phyloP scores from a whole-genome alignment of 768 basidiomycete species.

The Tricholoma saponaceum region DNA sequence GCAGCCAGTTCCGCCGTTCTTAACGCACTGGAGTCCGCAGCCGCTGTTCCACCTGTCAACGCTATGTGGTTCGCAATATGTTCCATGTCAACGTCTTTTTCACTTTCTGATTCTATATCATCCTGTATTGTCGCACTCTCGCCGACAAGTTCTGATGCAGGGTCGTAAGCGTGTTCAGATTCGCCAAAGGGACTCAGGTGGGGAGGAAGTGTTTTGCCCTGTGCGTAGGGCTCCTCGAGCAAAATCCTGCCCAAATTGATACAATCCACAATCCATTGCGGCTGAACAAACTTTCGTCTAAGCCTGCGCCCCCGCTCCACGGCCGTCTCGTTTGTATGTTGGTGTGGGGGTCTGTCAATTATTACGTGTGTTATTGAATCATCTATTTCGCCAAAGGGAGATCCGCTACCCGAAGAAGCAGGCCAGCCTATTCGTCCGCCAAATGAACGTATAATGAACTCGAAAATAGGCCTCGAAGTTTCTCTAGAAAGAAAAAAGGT shows the following conservation, averaged over 20 bases:
- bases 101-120: constrained; percentile 28
- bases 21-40: constrained; percentile 62
- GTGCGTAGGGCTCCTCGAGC: constrained; percentile 79
- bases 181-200: constrained; percentile 96
- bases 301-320: constrained; percentile 59
- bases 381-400: constrained; percentile 74
- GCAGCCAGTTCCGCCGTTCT: constrained; percentile 90
- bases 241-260: constrained; percentile 85
- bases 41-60: constrained; percentile 25
- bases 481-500: constrained; percentile 94
- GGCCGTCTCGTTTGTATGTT: constrained; percentile 42
- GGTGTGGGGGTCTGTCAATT: constrained; percentile 78
- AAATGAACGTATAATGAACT: constrained; percentile 89
- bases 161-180: constrained; percentile 72
- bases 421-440: constrained; percentile 94
- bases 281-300: constrained; percentile 86
- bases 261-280: constrained; percentile 97
- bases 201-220: constrained; percentile 85
- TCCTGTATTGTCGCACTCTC: constrained; percentile 28
- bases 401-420: constrained; percentile 73
- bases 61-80: constrained; percentile 28
- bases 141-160: constrained; percentile 36
- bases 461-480: constrained; percentile 86
- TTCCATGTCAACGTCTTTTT: constrained; percentile 27
- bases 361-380: constrained; percentile 91